These are phyloP conservation scores for Diplodia scrobiculata DNA, from an alignment of 2,329 filamentous ascomycete species.

Conservation along the genomic window DNA sequence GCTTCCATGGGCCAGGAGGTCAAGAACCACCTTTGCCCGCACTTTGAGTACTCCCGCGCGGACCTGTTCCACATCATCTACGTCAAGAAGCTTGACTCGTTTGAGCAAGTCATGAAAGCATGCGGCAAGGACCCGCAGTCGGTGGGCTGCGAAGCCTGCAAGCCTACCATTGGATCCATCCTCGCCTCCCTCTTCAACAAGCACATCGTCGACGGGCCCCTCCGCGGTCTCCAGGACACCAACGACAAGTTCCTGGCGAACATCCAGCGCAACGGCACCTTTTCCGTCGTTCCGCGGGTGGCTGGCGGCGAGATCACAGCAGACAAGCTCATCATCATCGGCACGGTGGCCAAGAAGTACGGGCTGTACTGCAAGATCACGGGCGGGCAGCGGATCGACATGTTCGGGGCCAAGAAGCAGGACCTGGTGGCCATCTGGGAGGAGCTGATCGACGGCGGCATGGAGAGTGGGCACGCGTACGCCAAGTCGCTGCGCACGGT, in stretches of 20 bases:
- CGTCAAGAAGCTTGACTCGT: constrained; percentile 73
- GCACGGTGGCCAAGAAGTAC: constrained; percentile 81
- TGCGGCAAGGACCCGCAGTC: constrained; percentile 71
- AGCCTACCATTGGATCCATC: constrained; percentile 79
- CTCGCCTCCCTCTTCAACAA: constrained; percentile 80
- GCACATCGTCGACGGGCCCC: constrained; percentile 71
- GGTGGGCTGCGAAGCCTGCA: constrained; percentile 84
- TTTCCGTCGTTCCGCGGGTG: constrained; percentile 82
- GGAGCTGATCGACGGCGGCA: constrained; percentile 75
- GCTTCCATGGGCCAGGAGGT: constrained; percentile 81
- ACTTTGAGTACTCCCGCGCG: constrained; percentile 80
- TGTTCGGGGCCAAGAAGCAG: constrained; percentile 89
- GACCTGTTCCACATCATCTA: constrained; percentile 90
- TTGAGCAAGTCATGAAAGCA: constrained; percentile 75
- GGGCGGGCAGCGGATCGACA: constrained; percentile 85
- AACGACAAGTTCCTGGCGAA: constrained; percentile 88
- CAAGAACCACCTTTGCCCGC: constrained; percentile 80
- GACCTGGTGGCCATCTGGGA: constrained; percentile 82
- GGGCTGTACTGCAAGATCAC: constrained; percentile 89
- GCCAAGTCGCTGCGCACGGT: constrained; percentile 86
- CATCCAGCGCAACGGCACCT: constrained; percentile 89
- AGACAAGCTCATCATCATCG: constrained; percentile 80
- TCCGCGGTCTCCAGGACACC: constrained; percentile 80
- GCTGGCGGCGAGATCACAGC: constrained; percentile 85
- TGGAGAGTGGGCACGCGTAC: constrained; percentile 90